Base-by-base conservation (phyloP, 352 stramenopile genomes). In the Lagenidium sp. region DNA sequence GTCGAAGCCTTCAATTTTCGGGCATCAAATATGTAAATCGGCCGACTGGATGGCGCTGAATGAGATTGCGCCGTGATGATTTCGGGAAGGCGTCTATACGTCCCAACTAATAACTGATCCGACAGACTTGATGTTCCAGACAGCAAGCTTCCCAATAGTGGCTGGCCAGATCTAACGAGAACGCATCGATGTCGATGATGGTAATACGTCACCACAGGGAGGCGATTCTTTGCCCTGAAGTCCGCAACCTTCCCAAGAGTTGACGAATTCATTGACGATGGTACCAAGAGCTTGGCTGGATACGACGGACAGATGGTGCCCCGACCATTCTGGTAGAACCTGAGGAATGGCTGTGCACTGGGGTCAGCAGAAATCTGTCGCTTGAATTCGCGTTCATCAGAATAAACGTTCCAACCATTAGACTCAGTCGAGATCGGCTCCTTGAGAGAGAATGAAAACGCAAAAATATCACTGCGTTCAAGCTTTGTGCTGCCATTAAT, bases 11-110 rank as follows among this genome's bases (percentile, higher is more conserved):
- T 84, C 13, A 84, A 71, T 47, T 92, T 92, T 19, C 89, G 68
- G 20, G 84, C 83, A 48, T 97, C 89, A 29, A 95, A 93, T 31
- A 97, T 96, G 55, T 90, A 90, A 24, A 90, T 77, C 8, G 78
- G 76, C 3, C 74, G 66, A 29, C 73, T 82, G 0, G 79, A 87
- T 11, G 51, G 46, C 0, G 79, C 82, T 3, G 71, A 71, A 21
- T 65, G 49, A 7, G 68, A 84, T 47, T 88, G 75, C 26, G 79
- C 87, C 36, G 64, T 65, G 39, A 91, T 84, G 46, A 91, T 91
- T 38, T 90, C 78, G 1, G 78, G 78, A n/a, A 90, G 51, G 31
- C 75, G 73, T 25, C 79, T 68, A 53, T 87, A 89, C 22, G 85
- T 63, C 4, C 69, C 72, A 19, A 91, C 31, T 13, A 91, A 57